Evolutionary conservation across 1,284 basidiomycete genomes (phyloP).

Genomic region (Ganoderma meredithae): DNA sequence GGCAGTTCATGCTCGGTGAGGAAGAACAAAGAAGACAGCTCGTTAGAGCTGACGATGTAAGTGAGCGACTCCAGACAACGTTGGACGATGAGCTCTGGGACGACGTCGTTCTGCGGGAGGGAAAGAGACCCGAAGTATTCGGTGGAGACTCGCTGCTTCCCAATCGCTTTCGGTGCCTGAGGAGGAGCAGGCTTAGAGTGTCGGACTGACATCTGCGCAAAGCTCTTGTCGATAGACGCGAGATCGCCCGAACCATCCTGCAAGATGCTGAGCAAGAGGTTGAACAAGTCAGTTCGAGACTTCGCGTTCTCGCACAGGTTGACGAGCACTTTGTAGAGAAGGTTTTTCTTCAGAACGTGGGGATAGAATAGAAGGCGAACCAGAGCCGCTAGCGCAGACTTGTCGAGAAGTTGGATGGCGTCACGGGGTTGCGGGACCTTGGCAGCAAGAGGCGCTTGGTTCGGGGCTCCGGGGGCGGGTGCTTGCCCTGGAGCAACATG

Average conservation of each 20-base stretch:
- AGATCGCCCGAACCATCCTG: conserved; percentile 96
- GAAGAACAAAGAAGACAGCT: conserved; percentile 89
- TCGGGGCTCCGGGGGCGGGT: conserved; percentile 39
- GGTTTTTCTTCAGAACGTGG: conserved; percentile 85
- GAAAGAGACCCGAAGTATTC: conserved; percentile 61
- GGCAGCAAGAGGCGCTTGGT: conserved; percentile 48
- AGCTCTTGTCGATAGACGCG: conserved; percentile 92
- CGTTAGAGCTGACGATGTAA: conserved; percentile 86
- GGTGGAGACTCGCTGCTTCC: conserved; percentile 68
- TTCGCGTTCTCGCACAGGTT: conserved; percentile 96
- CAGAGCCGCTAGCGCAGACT: conserved; percentile 87
- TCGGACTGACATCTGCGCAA: conserved; percentile 89
- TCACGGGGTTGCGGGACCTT: conserved; percentile 74
- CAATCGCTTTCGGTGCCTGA: conserved; percentile 70
- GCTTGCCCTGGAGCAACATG: conserved; percentile 45
- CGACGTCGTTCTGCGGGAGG: conserved; percentile 79
- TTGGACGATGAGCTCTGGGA: conserved; percentile 92
- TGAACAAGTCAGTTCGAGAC: conserved; percentile 92
- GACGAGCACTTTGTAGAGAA: conserved; percentile 90
- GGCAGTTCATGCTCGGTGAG: conserved; percentile 92
- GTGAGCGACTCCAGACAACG: conserved; percentile 90
- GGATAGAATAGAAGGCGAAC: conserved; percentile 97
- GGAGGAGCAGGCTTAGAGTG: conserved; percentile 61
- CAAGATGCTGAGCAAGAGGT: conserved; percentile 89
- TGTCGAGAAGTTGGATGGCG: conserved; percentile 94